Evolutionary conservation across 2,329 filamentous ascomycete species (phyloP).

Genomic region (Parascedosporium putredinis): DNA sequence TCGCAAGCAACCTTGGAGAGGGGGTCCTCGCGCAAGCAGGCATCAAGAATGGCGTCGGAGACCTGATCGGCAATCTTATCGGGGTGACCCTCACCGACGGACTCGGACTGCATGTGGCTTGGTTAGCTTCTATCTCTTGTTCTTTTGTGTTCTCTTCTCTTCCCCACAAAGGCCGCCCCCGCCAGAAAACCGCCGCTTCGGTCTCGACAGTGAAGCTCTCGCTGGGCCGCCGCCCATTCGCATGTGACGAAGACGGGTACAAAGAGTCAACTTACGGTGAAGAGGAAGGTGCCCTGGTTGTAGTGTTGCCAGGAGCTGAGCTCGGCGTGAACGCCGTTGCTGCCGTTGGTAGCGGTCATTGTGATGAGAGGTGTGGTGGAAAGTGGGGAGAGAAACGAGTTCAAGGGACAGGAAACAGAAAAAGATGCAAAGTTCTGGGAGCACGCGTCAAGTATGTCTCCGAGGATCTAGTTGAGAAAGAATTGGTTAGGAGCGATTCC

Average conservation of each 20-base stretch:
- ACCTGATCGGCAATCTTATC: slow-evolving; percentile 99
- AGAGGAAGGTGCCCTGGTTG: slow-evolving; percentile 66
- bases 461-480: neutral
- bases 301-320: slow-evolving; percentile 32
- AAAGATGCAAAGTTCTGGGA: slow-evolving; percentile 11
- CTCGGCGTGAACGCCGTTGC: slow-evolving; percentile 26
- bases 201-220: too few species aligned
- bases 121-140: too few species aligned
- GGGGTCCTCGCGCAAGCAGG: slow-evolving; percentile 87
- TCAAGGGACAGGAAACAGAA: slow-evolving; percentile 14
- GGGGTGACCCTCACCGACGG: slow-evolving; percentile 81
- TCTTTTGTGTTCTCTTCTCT: neutral
- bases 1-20: slow-evolving; percentile 99
- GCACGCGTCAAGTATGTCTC: neutral
- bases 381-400: slow-evolving; percentile 6
- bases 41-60: slow-evolving; percentile 96
- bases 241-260: too few species aligned
- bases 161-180: too few species aligned
- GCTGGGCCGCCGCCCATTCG: too few species aligned
- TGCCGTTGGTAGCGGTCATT: slow-evolving; percentile 47
- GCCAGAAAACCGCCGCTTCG: too few species aligned
- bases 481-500: neutral
- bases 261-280: slow-evolving; percentile 48
- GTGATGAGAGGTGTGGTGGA: slow-evolving; percentile 24
- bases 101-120: slow-evolving; percentile 55